Conservation (phyloP, 352 stramenopile genomes). For the Salisapilia sapeloensis region DNA sequence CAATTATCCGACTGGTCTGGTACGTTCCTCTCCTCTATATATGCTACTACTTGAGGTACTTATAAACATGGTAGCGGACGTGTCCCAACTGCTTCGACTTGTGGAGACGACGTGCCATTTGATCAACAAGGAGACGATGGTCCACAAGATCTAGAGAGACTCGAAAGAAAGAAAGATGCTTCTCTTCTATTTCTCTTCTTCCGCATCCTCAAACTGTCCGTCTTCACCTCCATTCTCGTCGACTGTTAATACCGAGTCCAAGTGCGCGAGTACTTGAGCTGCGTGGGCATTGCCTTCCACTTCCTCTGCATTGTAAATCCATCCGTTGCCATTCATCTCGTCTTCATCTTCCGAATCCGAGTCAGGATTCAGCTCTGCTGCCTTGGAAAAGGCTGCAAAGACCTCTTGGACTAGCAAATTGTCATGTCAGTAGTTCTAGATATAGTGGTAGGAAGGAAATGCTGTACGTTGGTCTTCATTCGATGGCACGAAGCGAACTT, state of each 20-base stretch:
- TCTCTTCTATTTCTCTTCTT: constrained; percentile 24
- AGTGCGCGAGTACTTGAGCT: constrained; percentile 33
- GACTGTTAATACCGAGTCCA: constrained; percentile 58
- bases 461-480: constrained; percentile 44
- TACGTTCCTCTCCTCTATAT: constrained; percentile 9
- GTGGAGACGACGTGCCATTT: constrained; percentile 97
- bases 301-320: constrained; percentile 75
- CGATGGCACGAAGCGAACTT: constrained; percentile 58
- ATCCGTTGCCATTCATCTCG: constrained; percentile 25
- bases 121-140: constrained; percentile 99
- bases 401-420: constrained; percentile 35
- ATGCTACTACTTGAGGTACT: constrained; percentile 1
- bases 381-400: constrained; percentile 64
- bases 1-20: constrained; percentile 91
- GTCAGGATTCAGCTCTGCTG: constrained; percentile 69
- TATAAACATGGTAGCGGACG: constrained; percentile 51
- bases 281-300: constrained; percentile 41
- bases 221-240: constrained; percentile 9
- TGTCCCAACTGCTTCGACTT: constrained; percentile 90
- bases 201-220: constrained; percentile 70
- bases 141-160: constrained; percentile 72
- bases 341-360: constrained; percentile 27
- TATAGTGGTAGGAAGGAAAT: neutral
- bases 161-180: constrained; percentile 2
- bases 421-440: neutral